A percentile compares a stretch with the other conserved stretches of the same genome.
phyloP scores from a whole-genome alignment of 1,284 basidiomycete genomes.

The Erythrobasidium hasegawianum region DNA sequence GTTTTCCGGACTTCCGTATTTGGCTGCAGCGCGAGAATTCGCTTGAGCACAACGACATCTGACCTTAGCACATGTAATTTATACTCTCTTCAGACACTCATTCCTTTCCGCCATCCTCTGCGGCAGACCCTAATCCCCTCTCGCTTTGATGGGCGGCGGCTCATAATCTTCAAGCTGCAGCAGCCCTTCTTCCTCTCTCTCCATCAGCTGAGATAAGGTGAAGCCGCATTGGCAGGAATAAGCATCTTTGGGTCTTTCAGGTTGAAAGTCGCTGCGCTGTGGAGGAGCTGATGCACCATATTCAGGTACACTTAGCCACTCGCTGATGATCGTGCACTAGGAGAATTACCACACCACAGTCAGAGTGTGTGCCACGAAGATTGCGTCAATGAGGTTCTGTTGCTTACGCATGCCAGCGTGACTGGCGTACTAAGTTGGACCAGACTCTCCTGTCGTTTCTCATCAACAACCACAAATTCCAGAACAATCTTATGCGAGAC shows the following conservation, averaged over 20 bases:
- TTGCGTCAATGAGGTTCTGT: not conserved
- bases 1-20: no score
- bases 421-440: slow-evolving; percentile 7
- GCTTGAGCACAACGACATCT: no score
- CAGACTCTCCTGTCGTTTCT: not conserved
- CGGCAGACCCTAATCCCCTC: not conserved
- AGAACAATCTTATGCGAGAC: slow-evolving; percentile 7
- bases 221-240: not conserved
- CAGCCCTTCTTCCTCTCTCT: not conserved
- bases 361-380: not conserved
- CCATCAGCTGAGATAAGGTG: not conserved
- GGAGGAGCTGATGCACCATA: slow-evolving; percentile 9
- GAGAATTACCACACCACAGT: not conserved
- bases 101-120: no score
- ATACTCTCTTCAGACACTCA: no score
- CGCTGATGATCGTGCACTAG: slow-evolving; percentile 18
- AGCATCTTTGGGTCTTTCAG: not conserved
- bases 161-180: not conserved
- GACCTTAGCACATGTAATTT: no score
- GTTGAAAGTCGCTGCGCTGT: not conserved
- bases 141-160: not conserved
- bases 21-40: no score
- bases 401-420: slow-evolving; percentile 11
- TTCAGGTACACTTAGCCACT: slow-evolving; percentile 10
- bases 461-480: slow-evolving; percentile 11